Conservation (phyloP, 805 yeast genomes). For the Starmerella vitae region DNA sequence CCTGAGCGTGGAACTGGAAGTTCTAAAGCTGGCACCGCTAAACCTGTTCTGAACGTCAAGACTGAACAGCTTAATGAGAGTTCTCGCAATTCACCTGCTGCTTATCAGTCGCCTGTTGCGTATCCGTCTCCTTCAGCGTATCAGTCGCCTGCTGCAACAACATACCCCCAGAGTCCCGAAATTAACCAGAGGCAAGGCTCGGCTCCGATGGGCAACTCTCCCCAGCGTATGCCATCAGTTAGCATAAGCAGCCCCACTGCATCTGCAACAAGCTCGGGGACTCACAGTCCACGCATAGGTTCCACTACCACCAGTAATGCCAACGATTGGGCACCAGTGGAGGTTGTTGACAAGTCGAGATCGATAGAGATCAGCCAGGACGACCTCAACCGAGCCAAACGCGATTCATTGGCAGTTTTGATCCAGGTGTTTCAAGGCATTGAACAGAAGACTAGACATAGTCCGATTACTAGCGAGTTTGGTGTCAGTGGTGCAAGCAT, state of each 20-base stretch:
- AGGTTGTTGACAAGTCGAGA: conserved; percentile 18
- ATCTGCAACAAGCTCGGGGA: not conserved
- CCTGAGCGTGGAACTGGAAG: not conserved
- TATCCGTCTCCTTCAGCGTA: not conserved
- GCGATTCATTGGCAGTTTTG: conserved; percentile 28
- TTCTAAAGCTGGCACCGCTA: not conserved
- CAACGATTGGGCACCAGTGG: conserved; percentile 23
- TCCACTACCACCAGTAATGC: conserved; percentile 1
- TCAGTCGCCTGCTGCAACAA: not conserved
- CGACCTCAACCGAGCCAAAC: conserved; percentile 10
- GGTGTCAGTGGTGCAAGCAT: conserved; percentile 60
- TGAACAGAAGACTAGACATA: conserved; percentile 36
- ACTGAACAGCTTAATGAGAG: no score
- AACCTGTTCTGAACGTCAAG: not conserved
- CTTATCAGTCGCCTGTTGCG: not conserved
- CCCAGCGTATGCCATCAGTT: not conserved
- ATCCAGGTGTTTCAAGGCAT: conserved; percentile 33
- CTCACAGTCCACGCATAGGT: not conserved
- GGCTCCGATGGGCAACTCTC: not conserved
- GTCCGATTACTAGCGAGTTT: conserved; percentile 46
- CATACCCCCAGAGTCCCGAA: not conserved
- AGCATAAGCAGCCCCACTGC: not conserved
- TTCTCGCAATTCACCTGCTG: no score
- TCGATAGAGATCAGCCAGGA: conserved; percentile 3
- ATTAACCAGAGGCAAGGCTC: not conserved